Evolutionary conservation across 2,329 filamentous ascomycete species (phyloP), one percentile per base, ranked within the genome.

Genomic region (Tricladium varicosporioides): DNA sequence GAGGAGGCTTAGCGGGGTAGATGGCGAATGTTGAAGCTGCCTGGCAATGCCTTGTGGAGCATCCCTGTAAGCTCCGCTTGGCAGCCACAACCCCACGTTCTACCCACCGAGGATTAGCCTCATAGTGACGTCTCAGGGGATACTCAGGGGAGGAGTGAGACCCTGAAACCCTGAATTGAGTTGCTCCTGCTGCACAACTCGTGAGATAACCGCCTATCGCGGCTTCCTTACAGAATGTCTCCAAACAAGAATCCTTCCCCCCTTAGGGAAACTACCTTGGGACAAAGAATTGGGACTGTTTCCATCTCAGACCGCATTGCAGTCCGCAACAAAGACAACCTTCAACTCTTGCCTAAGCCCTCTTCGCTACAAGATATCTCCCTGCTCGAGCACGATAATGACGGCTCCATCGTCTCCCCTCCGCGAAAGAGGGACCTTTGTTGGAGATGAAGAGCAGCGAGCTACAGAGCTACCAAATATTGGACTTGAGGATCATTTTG

Each of bases 401-500:
- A 22, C 31, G 5, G 46, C 5, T 3, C 22, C 46, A 2, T 15
- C 46, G 5, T 47, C 53, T 19, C 32, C 46, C 8, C 45, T 47
- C 36, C 22, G 22, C 22, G 22, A 27, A 27, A 27, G 22, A 27
- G 22, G 22, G 22, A 32, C 47, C 14, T 11, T 50, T 15, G 44
- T 32, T 42, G 53, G 36, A 18, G 46, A 45, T 10, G 48, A 19
- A 48, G 52, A 55, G 43, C 47, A 51, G 27, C 42, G 52, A 48
- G n/a, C 32, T 5, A 19, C 16, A 31, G 53, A 53, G 45, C 73
- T 86, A 33, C 85, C 85, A 10, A 74, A 80, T 45, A 86, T 89
- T 63, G 70, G 69, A 8, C 72, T 78, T 14, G 74, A 79, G 18
- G 85, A 89, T 63, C 72, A 74, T 32, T 88, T 89, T 64, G 81